phyloP scores from a whole-genome alignment of 2,329 filamentous ascomycete genomes.

The Colletotrichum graminicola region DNA sequence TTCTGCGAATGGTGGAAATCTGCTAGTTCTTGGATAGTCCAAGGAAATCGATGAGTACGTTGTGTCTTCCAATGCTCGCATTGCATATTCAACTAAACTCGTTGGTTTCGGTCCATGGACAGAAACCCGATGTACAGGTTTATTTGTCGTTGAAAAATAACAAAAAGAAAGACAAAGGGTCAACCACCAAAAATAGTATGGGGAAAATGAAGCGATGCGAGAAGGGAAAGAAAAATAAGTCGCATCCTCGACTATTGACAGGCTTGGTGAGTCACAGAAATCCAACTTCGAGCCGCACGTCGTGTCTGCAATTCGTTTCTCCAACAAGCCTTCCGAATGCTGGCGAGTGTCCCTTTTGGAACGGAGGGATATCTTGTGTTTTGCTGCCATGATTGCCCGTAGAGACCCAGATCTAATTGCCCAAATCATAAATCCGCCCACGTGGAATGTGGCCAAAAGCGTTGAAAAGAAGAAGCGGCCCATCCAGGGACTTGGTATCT shows the following conservation, averaged over 20 bases:
- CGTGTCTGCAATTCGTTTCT: slow-evolving; percentile 4
- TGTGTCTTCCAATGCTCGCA: slow-evolving; percentile 23
- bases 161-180: slow-evolving; percentile 34
- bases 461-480: slow-evolving; percentile 41
- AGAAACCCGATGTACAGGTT: slow-evolving; percentile 7
- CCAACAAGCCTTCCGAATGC: slow-evolving; percentile 11
- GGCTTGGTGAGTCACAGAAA: neutral
- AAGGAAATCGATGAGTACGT: slow-evolving; percentile 30
- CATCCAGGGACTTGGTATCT: slow-evolving; percentile 43
- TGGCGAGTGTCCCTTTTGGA: slow-evolving; percentile 6
- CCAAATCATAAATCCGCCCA: slow-evolving; percentile 38
- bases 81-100: slow-evolving; percentile 25
- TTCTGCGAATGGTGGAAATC: slow-evolving; percentile 16
- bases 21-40: slow-evolving; percentile 20
- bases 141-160: slow-evolving; percentile 15
- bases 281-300: neutral
- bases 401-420: slow-evolving; percentile 37
- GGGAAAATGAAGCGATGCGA: slow-evolving; percentile 28
- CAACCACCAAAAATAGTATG: slow-evolving; percentile 33
- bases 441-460: slow-evolving; percentile 28
- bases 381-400: slow-evolving; percentile 38
- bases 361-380: slow-evolving; percentile 38
- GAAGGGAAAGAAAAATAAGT: slow-evolving; percentile 22
- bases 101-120: neutral
- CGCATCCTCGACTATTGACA: slow-evolving; percentile 15